Evolutionary conservation across 768 basidiomycete genomes (phyloP), one percentile per base, ranked within the genome.

Genomic region (Gloeopeniophorella convolvens): DNA sequence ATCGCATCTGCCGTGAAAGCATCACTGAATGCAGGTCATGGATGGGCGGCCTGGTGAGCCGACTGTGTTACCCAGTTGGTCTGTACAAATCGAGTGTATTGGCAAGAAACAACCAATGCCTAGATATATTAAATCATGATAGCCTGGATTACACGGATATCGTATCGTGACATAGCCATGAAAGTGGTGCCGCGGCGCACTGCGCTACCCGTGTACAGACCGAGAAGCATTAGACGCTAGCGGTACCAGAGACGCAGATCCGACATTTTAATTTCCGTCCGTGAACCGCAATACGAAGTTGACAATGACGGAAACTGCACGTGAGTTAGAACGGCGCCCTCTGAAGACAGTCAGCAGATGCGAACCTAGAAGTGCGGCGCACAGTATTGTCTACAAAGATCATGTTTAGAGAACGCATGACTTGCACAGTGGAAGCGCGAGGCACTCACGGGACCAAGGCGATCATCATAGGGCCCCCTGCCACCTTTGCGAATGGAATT

Each of bases 391-490:
- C 89, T 92, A 60, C 43, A 45, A 51, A 42, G 39, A 51, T 30
- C 41, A 42, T 43, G 18, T 55, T 35, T 42, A 62, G 57, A 54
- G 33, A 36, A 32, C 15, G 15, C 28, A 34, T 21, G 23, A 24
- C 23, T 24, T 30, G 6, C 9, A 30, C 23, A 13, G 21, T 5
- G 4, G 33, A 30, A 33, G 44, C 42, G n/a, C 43, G 33, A 13
- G 35, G 42, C 33, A 82, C 93, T 68, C 63, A 96, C 93, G 30
- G 94, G 94, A 27, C 94, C 95, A 43, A 96, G 66, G 48, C 96
- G 78, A 68, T 99, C 96, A 61, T 99, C 96, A 66, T 98, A 98
- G 6, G 95, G 94, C 7, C 92, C 94, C 50, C 89, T 78, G 9
- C 93, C 91, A 40, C 95, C 89, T 30, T 80, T 74, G 42, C 94